These are phyloP conservation scores for Pezicula neosporulosa DNA, from an alignment of 2,329 filamentous ascomycete genomes.

Conservation along the genomic window DNA sequence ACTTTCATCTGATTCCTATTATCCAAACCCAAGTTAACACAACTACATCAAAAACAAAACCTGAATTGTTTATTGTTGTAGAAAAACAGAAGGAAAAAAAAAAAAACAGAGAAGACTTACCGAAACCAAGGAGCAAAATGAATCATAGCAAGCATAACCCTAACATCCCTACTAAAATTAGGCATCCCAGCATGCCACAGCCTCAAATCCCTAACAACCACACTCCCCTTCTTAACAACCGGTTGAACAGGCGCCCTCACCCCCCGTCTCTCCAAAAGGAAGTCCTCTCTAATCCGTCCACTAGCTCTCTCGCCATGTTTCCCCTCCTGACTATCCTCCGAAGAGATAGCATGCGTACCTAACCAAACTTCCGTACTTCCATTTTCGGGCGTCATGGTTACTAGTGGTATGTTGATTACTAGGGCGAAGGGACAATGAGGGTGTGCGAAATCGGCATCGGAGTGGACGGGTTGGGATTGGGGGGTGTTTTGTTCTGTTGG, in stretches of 20 bases:
- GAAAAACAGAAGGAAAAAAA: neutral
- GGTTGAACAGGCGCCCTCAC: slow-evolving; percentile 44
- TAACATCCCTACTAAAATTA: slow-evolving; percentile 42
- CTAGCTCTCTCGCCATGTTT: slow-evolving; percentile 51
- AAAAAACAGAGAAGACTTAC: neutral
- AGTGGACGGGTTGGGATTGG: slow-evolving; percentile 52
- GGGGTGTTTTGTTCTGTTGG: slow-evolving; percentile 35
- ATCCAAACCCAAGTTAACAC: neutral
- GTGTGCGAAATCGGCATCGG: slow-evolving; percentile 56
- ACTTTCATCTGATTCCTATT: slow-evolving; percentile 51
- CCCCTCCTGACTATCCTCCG: slow-evolving; percentile 8
- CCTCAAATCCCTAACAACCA: slow-evolving; percentile 56
- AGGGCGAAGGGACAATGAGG: slow-evolving; percentile 39
- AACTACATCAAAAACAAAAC: neutral
- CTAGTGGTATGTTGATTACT: slow-evolving; percentile 32
- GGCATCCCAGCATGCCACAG: slow-evolving; percentile 63
- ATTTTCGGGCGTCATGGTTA: slow-evolving; percentile 28
- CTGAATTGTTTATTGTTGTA: too few relatives aligned
- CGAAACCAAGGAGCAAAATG: slow-evolving; percentile 19
- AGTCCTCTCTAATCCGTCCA: slow-evolving; percentile 42
- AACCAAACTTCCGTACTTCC: slow-evolving; percentile 36
- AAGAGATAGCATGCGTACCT: slow-evolving; percentile 25
- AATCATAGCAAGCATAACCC: slow-evolving; percentile 55
- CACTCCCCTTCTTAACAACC: slow-evolving; percentile 45
- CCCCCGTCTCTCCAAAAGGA: slow-evolving; percentile 32